Base-by-base conservation (phyloP, 2,329 filamentous ascomycete species). In the Aspergillus brasiliensis region DNA sequence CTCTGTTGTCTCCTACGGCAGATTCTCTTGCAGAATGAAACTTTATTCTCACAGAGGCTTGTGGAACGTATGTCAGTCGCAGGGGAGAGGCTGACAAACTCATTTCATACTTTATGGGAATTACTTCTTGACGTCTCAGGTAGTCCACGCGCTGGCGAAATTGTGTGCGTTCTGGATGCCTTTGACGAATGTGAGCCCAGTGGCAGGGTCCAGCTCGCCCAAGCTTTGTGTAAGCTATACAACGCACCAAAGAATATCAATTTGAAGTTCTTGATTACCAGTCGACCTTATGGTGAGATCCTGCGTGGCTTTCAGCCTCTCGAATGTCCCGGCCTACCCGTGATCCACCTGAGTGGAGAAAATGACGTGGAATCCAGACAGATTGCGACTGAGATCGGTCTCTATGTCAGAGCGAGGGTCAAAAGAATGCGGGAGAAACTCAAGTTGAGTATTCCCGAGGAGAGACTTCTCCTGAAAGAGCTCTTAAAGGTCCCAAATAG, bases 141-240 rank as follows among this genome's bases (percentile, higher is more conserved):
- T 3, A 27, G 69, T 31, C 3, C 56, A 0, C 40, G 63, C 7
- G 57, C 58, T 0, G 64, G 65, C 0, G 65, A 75, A 37, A 64
- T 76, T 15, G 55, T 78, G 15, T 78, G 73, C 54, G 56, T 80
- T 28, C 55, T 81, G 1, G 78, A 81, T 65, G 78, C 76, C 3
- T 56, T 81, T 1, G 78, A 81, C 51, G 78, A 80, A 63, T 81
- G 78, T 56, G 51, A 69, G 1, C 51, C 61, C 0, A 6, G 17
- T 15, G 69, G 67, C 15, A 51, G 62, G 10, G 23, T 21, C 8
- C 55, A 64, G 5, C 57, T 79, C 6, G 61, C 64, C 2, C 6
- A 67, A 3, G 65, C 62, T 2, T 48, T 79, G 15, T 52, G 57
- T 3, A 48, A 67, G 7, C 57, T 73, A 8, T 77, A 75, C 48